Evolutionary conservation across 345 rosid genomes (phyloP).

Genomic region (Eucalyptus microcorys): DNA sequence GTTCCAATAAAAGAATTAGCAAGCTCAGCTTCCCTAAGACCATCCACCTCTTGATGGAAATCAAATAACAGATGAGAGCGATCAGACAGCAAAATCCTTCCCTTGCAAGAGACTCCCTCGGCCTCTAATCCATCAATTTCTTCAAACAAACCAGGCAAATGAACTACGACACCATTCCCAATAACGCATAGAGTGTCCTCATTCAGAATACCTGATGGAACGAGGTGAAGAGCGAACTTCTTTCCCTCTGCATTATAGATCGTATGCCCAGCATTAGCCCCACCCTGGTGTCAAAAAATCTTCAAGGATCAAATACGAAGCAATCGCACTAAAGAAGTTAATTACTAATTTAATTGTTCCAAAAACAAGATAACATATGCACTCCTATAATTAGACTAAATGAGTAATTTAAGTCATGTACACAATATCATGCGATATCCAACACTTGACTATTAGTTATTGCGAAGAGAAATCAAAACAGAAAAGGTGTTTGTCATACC

Average conservation of each 20-base stretch:
- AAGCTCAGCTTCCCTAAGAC: constrained; percentile 84
- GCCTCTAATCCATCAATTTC: constrained; percentile 86
- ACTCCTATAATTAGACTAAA: not conserved
- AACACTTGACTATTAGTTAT: not conserved
- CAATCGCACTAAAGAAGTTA: not conserved
- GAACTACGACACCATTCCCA: constrained; percentile 95
- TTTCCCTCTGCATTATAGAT: constrained; percentile 90
- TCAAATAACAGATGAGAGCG: constrained; percentile 87
- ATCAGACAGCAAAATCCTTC: constrained; percentile 88
- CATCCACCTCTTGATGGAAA: constrained; percentile 88
- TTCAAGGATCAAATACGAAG: not conserved
- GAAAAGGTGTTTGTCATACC: not conserved
- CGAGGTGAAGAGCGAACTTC: constrained; percentile 94
- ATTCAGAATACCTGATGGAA: constrained; percentile 85
- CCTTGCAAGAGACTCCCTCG: constrained; percentile 69
- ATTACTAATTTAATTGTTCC: not conserved
- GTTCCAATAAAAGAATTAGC: constrained; percentile 87
- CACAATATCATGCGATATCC: not conserved
- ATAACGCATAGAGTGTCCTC: constrained; percentile 82
- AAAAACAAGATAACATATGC: not conserved
- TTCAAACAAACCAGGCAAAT: constrained; percentile 69
- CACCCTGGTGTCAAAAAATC: constrained; percentile 42
- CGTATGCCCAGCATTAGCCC: constrained; percentile 99
- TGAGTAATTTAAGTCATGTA: not conserved
- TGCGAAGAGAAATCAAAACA: not conserved